Base-by-base conservation (phyloP, 106 monocot species). In the Dioscorea dumetorum region DNA sequence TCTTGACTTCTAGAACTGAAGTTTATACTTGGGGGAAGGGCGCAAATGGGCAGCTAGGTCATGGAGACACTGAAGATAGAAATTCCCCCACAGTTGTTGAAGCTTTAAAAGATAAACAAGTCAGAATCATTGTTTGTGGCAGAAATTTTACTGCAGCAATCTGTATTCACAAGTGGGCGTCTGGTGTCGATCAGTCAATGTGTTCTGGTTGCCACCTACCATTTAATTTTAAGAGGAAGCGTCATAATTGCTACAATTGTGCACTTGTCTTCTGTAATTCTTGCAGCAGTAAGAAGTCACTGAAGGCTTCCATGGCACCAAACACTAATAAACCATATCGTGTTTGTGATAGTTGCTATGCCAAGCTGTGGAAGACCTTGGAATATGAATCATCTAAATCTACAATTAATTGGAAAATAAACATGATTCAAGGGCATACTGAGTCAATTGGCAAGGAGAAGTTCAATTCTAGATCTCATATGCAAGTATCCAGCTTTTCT, bases 171-270 rank as follows among this genome's bases (percentile, higher is more conserved):
- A 90, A 90, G 71, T 90, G 90, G 85, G 76, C 73, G 4, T 87
- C 87, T 67, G 84, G 95, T 62, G 75, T 88, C 23, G 95, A 95
- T 69, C 95, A 95, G 61, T 91, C 95, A 20, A 86, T 88, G 74
- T 95, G 95, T 70, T 91, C 95, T 28, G 95, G 95, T 13, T 95
- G 95, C 76, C 91, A 82, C 2, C 62, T 86, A 41, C 88, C 91
- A 64, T 95, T 95, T 78, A 95, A 88, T 80, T 95, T 95, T 64
- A 95, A 91, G 76, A 85, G 95, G 69, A 95, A 95, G 69, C 85
- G 95, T 13, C 95, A 95, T 61, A 95, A 95, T 74, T 95, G 95
- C 73, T 95, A 95, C 74, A 91, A 95, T 24, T 95, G 95, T 84
- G 95, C 91, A 57, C 91, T 91, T 49, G 88, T 95, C 9, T 95